These are phyloP conservation scores for Cajanus cajan DNA, from an alignment of 306 rosid genomes.

Conservation along the genomic window DNA sequence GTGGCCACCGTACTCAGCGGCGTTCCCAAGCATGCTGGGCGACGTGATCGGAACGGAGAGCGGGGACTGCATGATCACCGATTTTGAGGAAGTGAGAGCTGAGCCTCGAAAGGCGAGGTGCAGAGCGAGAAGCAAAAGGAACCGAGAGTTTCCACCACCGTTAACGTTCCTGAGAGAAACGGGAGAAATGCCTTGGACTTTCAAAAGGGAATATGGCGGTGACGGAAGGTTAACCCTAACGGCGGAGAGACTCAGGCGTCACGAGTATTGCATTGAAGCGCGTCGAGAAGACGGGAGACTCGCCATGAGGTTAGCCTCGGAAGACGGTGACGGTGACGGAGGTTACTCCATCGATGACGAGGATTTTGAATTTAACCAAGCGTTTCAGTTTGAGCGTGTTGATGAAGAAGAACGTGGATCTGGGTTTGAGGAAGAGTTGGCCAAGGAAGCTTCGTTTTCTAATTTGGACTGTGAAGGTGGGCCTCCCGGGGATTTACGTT, in stretches of 20 bases:
- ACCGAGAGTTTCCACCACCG: conserved; percentile 53
- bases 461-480: neutral
- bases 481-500: neutral
- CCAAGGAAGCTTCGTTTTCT: neutral
- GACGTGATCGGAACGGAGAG: conserved; percentile 75
- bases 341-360: neutral
- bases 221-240: conserved; percentile 48
- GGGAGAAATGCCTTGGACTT: conserved; percentile 42
- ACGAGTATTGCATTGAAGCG: conserved; percentile 29
- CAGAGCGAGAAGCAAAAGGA: neutral
- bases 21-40: conserved; percentile 17
- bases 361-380: conserved; percentile 3
- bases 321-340: neutral
- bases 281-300: conserved; percentile 55
- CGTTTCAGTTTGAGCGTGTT: neutral
- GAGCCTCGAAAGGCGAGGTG: neutral
- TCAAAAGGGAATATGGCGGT: conserved; percentile 31
- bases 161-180: conserved; percentile 35
- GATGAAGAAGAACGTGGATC: neutral
- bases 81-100: neutral
- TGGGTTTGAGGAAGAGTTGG: conserved; percentile 8
- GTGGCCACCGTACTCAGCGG: neutral
- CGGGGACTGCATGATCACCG: conserved; percentile 45
- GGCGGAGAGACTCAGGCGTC: conserved; percentile 32
- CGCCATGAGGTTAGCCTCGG: conserved; percentile 30